phyloP scores from a whole-genome alignment of 768 basidiomycete genomes.

The Calocybe gangraenosa region DNA sequence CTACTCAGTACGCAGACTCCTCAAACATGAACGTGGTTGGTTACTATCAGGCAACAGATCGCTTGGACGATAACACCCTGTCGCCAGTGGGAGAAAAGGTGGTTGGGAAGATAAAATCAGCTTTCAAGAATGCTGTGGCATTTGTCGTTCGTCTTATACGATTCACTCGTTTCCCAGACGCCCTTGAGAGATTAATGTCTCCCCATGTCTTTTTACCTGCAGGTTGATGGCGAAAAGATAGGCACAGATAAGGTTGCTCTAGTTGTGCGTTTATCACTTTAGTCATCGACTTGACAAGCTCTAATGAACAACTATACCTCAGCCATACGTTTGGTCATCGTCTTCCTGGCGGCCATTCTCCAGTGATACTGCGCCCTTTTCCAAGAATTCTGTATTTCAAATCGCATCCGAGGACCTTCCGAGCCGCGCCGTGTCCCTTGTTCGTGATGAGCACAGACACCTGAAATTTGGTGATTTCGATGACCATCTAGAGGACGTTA shows the following conservation, averaged over 20 bases:
- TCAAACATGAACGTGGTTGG: constrained; percentile 54
- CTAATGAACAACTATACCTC: not conserved
- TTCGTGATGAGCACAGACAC: constrained; percentile 48
- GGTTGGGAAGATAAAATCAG: constrained; percentile 46
- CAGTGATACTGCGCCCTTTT: constrained; percentile 37
- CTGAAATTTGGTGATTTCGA: constrained; percentile 74
- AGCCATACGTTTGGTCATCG: constrained; percentile 50
- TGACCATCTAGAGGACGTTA: constrained; percentile 75
- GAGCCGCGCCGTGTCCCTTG: constrained; percentile 40
- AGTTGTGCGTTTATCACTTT: constrained; percentile 42
- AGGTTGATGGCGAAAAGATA: constrained; percentile 62
- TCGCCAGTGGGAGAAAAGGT: constrained; percentile 66
- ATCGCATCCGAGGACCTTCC: constrained; percentile 44
- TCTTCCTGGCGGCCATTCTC: constrained; percentile 46
- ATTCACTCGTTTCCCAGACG: not conserved
- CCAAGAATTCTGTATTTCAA: constrained; percentile 39
- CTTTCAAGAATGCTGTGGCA: constrained; percentile 59
- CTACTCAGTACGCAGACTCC: constrained; percentile 54
- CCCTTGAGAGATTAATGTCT: not conserved
- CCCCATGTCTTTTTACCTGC: constrained; percentile 4
- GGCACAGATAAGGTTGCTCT: constrained; percentile 50
- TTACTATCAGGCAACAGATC: constrained; percentile 73
- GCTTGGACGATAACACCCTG: constrained; percentile 54
- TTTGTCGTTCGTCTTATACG: constrained; percentile 51
- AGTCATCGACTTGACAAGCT: not conserved